Evolutionary conservation across 495 filamentous ascomycete species (phyloP), one percentile per base, ranked within the genome.

Genomic region (Paragyromitra xinjiangensis): DNA sequence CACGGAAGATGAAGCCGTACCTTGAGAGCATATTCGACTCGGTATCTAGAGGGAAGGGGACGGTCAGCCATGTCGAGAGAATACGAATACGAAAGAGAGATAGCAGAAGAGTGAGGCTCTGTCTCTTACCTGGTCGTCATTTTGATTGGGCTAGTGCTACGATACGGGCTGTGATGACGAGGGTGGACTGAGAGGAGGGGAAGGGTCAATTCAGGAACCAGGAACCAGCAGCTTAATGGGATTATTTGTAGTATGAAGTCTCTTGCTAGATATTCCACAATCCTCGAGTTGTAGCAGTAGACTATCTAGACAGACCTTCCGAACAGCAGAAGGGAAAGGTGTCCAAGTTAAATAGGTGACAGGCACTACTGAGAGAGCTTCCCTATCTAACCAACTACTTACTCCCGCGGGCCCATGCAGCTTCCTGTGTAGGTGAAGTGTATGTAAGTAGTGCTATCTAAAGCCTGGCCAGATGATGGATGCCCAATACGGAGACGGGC

Each of bases 21-120:
- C 81, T 83, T 83, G 9, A 83, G 81, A 44, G 81, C 81, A 44
- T 83, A 83, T 81, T 83, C 81, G 40, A 83, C 81, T 67, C 81
- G 81, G 68, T 83, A 83, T 79, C 81, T 83, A 42, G 16, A 37
- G 68, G 45, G 64, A 51, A 9, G 26, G 6, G 50, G 24, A 37
- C 5, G 11, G 61, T 62, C 14, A 64, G 69, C 34, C 65, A 53
- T 58, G 9, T 24, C 42, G 22, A 22, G 50, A 42, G 64, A 62
- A 63, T 26, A 72, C 68, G 65, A 71, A 75, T 71, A 75, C 56
- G 56, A n/a, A 34, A 34, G 4, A 34, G 2, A 34, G 29, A 34
- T 45, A 48, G 22, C 16, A 72, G 29, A 61, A 62, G 55, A 26
- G 34, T 16, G 42, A 45, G 51, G 50, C 8, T 24, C 39, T 37